Evolutionary conservation across 2,329 filamentous ascomycete genomes (phyloP).

Genomic region (Trichothecium roseum): DNA sequence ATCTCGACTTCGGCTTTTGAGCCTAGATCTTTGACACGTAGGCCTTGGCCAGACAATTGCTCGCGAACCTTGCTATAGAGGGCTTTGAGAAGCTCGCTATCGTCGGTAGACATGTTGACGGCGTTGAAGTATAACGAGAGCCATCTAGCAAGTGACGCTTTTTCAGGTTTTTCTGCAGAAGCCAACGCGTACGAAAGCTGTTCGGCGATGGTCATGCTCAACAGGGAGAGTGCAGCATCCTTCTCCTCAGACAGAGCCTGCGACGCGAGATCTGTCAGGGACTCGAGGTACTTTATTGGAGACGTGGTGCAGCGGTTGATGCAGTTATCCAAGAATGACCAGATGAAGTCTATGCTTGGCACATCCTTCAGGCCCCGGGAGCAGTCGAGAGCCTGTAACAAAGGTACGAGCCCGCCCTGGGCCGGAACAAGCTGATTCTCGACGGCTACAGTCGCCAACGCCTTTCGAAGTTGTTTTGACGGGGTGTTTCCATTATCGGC

Average conservation of each 20-base stretch:
- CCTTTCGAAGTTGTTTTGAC: conserved; percentile 35
- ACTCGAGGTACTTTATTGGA: conserved; percentile 75
- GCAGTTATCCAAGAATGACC: conserved; percentile 75
- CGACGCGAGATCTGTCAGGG: conserved; percentile 40
- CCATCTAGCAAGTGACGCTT: conserved; percentile 43
- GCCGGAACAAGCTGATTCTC: conserved; percentile 58
- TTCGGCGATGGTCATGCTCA: conserved; percentile 62
- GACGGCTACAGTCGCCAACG: conserved; percentile 49
- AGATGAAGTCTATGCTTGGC: conserved; percentile 33
- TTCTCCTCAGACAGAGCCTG: conserved; percentile 1
- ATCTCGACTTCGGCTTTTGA: conserved; percentile 8
- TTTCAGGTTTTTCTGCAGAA: conserved; percentile 26
- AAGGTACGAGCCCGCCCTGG: conserved; percentile 34
- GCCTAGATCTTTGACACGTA: conserved; percentile 12
- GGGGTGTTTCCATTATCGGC: conserved; percentile 16
- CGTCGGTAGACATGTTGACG: conserved; percentile 40
- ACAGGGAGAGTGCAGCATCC: conserved; percentile 37
- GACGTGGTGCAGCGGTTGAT: conserved; percentile 62
- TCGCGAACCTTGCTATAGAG: conserved; percentile 20
- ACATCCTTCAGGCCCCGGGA: conserved; percentile 8
- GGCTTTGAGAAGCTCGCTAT: conserved; percentile 13
- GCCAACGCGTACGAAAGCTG: conserved; percentile 63
- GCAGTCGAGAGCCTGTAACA: conserved; percentile 25
- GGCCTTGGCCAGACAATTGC: conserved; percentile 15
- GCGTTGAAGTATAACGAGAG: conserved; percentile 46